phyloP scores from a whole-genome alignment of 2,329 filamentous ascomycete genomes.

The Aaosphaeria arxii region DNA sequence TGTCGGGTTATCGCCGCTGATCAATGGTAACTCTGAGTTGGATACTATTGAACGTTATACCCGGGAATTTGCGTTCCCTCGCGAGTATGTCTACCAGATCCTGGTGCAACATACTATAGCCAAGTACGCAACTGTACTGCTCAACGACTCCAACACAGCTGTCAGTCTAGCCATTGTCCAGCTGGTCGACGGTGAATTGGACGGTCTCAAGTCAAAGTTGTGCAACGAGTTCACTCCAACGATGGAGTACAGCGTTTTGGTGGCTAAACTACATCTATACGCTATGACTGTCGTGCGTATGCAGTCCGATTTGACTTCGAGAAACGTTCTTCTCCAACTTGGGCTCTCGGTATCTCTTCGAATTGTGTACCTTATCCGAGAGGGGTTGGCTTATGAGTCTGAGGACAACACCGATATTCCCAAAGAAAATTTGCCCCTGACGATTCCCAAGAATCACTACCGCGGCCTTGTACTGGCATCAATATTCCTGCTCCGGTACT shows the following conservation, averaged over 20 bases:
- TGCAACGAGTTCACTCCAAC: constrained; percentile 13
- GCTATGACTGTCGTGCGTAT: constrained; percentile 17
- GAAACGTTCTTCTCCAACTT: constrained; percentile 16
- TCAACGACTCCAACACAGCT: constrained; percentile 13
- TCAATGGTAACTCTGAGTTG: constrained; percentile 13
- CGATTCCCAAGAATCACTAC: constrained; percentile 17
- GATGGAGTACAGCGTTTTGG: constrained; percentile 11
- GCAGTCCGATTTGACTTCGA: constrained; percentile 11
- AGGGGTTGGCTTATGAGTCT: constrained; percentile 10
- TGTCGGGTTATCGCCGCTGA: constrained; percentile 13
- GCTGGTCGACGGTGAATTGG: constrained; percentile 18
- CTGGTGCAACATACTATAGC: constrained; percentile 20
- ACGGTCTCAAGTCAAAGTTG: constrained; percentile 11
- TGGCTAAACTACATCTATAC: constrained; percentile 18
- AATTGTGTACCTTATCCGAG: constrained; percentile 14
- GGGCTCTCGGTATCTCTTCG: constrained; percentile 14
- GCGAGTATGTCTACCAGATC: constrained; percentile 18
- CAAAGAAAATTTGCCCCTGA: constrained; percentile 3
- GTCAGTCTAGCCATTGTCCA: constrained; percentile 16
- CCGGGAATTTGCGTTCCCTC: constrained; percentile 11
- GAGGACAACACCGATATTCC: constrained; percentile 8
- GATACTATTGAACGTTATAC: constrained; percentile 16
- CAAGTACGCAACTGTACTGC: constrained; percentile 15
- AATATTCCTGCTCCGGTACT: constrained; percentile 20
- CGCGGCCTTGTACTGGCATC: constrained; percentile 14